Evolutionary conservation across 2,329 filamentous ascomycete genomes (phyloP), one percentile per base, ranked within the genome.

Genomic region (Tolypocladium guangdongense): DNA sequence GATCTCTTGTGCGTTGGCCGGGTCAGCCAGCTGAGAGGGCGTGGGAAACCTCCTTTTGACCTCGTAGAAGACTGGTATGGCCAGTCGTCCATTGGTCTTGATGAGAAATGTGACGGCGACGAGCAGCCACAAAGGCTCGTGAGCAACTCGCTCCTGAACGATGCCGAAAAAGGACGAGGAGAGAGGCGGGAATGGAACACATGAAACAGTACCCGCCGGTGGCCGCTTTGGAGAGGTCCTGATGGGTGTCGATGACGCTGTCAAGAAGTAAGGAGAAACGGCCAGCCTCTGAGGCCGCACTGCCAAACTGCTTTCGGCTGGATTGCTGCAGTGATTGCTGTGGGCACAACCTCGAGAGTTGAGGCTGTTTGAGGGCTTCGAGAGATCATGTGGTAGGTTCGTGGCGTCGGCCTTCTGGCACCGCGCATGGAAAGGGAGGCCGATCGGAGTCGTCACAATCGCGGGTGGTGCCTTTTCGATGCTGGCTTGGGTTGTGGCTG

Each of bases 31-130:
- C 0, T 76, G 74, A 33, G 74, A 65, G 0, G 87, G 79, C 0
- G 83, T 86, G 0, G 88, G 86, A 55, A 88, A 96, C 3, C 70
- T 73, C 14, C 76, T 70, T 60, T 88, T 85, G 14, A 96, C 73
- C 16, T 75, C 64, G 64, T 84, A 84, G 58, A 95, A 86, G 0
- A 87, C 76, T 0, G 91, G 91, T 32, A 93, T 84, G 4, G 90
- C 88, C 11, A 81, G 76, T 48, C 75, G 78, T 12, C 88, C 91
- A 3, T 81, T 77, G 0, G 90, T 96, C 55, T 87, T 84, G 66
- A 92, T 92, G 33, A 96, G 81, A 61, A 96, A 91, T 0, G 88
- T 90, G 6, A 90, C 84, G 14, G 87, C 90, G 33, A 96, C 76
- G 2, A 96, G 78, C 2, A 96, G 79, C 58, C 83, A 84, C 67